Conservation (phyloP, 208 protist genomes). For the Leptomonas seymouri region DNA sequence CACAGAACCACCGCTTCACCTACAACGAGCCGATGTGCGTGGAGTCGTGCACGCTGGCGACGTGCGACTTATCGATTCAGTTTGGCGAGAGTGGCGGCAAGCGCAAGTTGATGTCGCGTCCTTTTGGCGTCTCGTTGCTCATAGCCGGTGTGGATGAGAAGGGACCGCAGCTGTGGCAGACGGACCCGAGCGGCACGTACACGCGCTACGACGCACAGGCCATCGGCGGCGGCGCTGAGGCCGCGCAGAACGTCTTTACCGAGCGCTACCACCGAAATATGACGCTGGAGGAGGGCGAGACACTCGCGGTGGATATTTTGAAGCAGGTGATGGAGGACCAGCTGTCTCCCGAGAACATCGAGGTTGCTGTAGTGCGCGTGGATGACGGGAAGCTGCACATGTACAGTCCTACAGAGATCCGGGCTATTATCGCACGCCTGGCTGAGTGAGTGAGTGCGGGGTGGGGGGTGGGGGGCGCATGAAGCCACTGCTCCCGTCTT, state of each 20-base stretch:
- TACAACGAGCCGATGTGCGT: slow-evolving; percentile 99
- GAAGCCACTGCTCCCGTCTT: neutral
- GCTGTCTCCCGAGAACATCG: slow-evolving; percentile 96
- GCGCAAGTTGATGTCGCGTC: slow-evolving; percentile 94
- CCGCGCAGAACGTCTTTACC: slow-evolving; percentile 97
- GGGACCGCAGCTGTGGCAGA: slow-evolving; percentile 97
- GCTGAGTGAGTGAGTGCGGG: slow-evolving; percentile 23
- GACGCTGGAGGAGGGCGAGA: slow-evolving; percentile 96
- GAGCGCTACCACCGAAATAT: slow-evolving; percentile 98
- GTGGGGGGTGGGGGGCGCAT: no score
- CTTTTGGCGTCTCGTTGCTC: slow-evolving; percentile 99
- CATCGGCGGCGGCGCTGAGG: slow-evolving; percentile 98
- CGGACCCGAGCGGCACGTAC: slow-evolving; percentile 98
- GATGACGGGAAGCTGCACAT: slow-evolving; percentile 89
- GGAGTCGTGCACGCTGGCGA: slow-evolving; percentile 96
- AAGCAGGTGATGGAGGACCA: slow-evolving; percentile 99
- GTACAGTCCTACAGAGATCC: slow-evolving; percentile 88
- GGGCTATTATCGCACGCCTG: slow-evolving; percentile 88
- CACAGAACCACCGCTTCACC: slow-evolving; percentile 99
- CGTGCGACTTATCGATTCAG: slow-evolving; percentile 97
- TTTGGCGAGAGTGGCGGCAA: slow-evolving; percentile 97
- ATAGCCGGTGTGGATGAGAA: slow-evolving; percentile 98
- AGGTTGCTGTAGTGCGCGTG: slow-evolving; percentile 93
- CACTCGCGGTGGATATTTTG: slow-evolving; percentile 95
- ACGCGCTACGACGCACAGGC: slow-evolving; percentile 97